Evolutionary conservation across 2,329 filamentous ascomycete species (phyloP), one percentile per base, ranked within the genome.

Genomic region (Talaromyces islandicus): DNA sequence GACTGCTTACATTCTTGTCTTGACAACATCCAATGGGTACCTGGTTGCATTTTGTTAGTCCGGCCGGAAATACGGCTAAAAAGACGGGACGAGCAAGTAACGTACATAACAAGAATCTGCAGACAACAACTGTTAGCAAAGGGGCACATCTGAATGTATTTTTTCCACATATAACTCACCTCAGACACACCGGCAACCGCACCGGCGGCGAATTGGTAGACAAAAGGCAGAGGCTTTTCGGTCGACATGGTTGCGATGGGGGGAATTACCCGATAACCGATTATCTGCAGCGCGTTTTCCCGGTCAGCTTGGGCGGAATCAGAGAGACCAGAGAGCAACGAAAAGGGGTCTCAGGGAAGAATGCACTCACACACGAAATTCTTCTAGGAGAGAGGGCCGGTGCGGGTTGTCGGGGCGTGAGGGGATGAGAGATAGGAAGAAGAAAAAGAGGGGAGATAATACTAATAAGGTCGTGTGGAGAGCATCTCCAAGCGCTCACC

Each of bases 11-110:
- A 96, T 89, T 88, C 93, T 85, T 66, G 94, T 97, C 85, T 97
- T 97, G 77, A 97, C 91, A 61, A 99, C 94, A 76, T 99, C 94
- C 76, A 99, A 83, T 68, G 94, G 94, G 82, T 99, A 99, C 94
- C 92, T 97, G 74, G 30, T 51, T 52, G 30, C 29, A 56, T 61
- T 46, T 60, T 50, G 56, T 61, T 51, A 41, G 60, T 55, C 10
- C 48, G 14, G 43, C 55, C 10, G 17, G 17, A 38, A 56, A n/a
- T 27, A n/a, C 19, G 25, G 12, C 25, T 27, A 51, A 24, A 17
- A 5, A 43, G 21, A 46, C 30, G 48, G 27, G 51, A 54, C 43
- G 52, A 54, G 58, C 5, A 35, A 27, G 17, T 38, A 59, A 65
- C 32, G 60, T 69, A 71, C 69, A 69, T 70, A 50, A 70, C 59